Conservation (phyloP, 805 yeast species). For the Wilhelminamyces savonicus region DNA sequence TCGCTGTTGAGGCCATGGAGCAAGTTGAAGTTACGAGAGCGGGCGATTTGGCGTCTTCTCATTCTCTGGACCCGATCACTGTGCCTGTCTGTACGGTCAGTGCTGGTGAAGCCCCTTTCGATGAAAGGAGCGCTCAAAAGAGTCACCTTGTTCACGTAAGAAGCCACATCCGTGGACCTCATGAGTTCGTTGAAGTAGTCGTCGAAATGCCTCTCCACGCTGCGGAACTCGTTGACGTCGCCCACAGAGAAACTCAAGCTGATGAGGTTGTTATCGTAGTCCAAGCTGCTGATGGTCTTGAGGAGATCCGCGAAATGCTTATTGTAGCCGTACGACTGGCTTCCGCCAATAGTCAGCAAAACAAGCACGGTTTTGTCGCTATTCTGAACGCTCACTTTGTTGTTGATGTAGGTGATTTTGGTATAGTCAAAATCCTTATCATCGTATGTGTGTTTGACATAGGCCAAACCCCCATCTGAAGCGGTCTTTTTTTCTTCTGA, state of each 20-base stretch:
- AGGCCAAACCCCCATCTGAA: no score
- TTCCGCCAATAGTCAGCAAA: conserved; percentile 20
- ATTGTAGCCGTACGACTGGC: conserved; percentile 29
- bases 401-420: neutral
- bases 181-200: conserved; percentile 4
- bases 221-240: conserved; percentile 17
- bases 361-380: conserved; percentile 7
- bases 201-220: conserved; percentile 12
- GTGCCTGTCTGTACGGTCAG: conserved; percentile 19
- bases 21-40: conserved; percentile 29
- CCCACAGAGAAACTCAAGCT: conserved; percentile 28
- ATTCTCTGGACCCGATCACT: conserved; percentile 22
- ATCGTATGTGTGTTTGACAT: neutral
- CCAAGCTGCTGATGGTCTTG: conserved; percentile 18
- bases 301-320: conserved; percentile 28
- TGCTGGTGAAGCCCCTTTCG: conserved; percentile 15
- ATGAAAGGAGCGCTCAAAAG: conserved; percentile 29
- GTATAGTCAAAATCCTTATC: neutral
- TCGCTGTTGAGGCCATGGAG: conserved; percentile 20
- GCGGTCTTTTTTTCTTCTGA: no score
- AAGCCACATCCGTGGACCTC: no score
- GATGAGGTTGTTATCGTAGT: conserved; percentile 15
- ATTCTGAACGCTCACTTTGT: neutral
- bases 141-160: conserved; percentile 11
- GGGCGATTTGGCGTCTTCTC: conserved; percentile 30